These are phyloP conservation scores for Hypericum perforatum DNA, from an alignment of 345 rosid genomes.

Conservation along the genomic window DNA sequence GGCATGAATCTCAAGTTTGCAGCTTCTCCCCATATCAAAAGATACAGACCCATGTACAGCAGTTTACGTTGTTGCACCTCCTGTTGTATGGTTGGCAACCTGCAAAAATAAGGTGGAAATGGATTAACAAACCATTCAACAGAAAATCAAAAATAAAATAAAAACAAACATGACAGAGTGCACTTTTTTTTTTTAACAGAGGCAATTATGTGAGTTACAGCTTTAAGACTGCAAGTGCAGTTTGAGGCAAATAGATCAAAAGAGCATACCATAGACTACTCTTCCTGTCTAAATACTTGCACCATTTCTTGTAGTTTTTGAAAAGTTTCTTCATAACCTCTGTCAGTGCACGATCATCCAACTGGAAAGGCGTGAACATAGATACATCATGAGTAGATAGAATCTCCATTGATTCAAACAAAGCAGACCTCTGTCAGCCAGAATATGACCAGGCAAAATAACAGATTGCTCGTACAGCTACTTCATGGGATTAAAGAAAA, in stretches of 20 bases:
- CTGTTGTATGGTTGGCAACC: slow-evolving; percentile 99
- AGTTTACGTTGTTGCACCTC: slow-evolving; percentile 97
- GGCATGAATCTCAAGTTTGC: slow-evolving; percentile 99
- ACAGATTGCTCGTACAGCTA: neutral
- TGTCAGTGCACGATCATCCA: slow-evolving; percentile 90
- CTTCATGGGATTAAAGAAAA: neutral
- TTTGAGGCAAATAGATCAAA: neutral
- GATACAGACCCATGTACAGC: slow-evolving; percentile 90
- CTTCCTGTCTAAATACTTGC: slow-evolving; percentile 91
- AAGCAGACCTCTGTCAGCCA: neutral
- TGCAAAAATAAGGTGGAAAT: slow-evolving; percentile 20
- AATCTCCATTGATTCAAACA: neutral
- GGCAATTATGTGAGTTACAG: too few species aligned
- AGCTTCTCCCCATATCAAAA: slow-evolving; percentile 99
- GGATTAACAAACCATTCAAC: neutral
- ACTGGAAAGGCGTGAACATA: slow-evolving; percentile 24
- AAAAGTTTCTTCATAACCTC: slow-evolving; percentile 99
- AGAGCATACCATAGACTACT: slow-evolving; percentile 84
- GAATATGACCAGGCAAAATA: too few species aligned
- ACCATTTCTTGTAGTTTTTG: slow-evolving; percentile 97
- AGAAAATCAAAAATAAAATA: too few species aligned
- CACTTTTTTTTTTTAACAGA: too few species aligned
- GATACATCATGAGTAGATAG: neutral
- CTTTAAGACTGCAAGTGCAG: neutral
- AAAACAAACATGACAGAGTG: too few species aligned